Conservation (phyloP, 441 rosid species). For the Melastoma candidum region DNA sequence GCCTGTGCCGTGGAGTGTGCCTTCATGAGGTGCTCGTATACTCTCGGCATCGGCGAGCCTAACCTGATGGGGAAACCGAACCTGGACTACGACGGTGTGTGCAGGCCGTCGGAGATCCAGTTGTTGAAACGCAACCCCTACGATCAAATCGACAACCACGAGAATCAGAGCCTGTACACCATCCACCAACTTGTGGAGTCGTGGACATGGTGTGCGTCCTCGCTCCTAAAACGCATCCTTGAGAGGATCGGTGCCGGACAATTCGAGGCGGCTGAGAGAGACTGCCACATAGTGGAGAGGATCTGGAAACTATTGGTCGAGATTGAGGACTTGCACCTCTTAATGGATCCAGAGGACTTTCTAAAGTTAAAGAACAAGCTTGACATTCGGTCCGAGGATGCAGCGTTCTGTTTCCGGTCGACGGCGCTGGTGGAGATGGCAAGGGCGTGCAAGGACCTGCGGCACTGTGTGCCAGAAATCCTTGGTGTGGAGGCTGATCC, state of each 20-base stretch:
- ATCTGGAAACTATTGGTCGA: conserved; percentile 13
- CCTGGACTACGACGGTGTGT: conserved; percentile 73
- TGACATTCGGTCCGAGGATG: conserved; percentile 7
- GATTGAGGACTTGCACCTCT: conserved; percentile 14
- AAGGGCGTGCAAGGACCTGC: conserved; percentile 13
- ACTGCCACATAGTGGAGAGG: conserved; percentile 15
- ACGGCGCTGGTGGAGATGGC: conserved; percentile 12
- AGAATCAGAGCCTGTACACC: conserved; percentile 54
- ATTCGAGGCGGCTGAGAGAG: conserved; percentile 24
- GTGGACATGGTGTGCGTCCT: conserved; percentile 50
- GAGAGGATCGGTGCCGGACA: conserved; percentile 27
- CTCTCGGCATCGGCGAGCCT: conserved; percentile 78
- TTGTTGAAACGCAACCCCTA: conserved; percentile 39
- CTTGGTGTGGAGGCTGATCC: conserved; percentile 9
- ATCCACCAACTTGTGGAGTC: conserved; percentile 73
- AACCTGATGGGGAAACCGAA: conserved; percentile 62
- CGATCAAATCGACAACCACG: conserved; percentile 24
- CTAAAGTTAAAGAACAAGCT: conserved; percentile 13
- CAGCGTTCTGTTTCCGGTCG: conserved; percentile 19
- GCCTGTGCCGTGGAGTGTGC: conserved; percentile 58
- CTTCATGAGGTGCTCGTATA: conserved; percentile 63
- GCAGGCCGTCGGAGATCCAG: conserved; percentile 53
- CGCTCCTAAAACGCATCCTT: conserved; percentile 35
- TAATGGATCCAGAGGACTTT: conserved; percentile 19
- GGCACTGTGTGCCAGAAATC: conserved; percentile 5